A percentile compares a stretch with the other conserved stretches of the same genome.
Conservation (phyloP, 2,329 filamentous ascomycete genomes). For the Drechslera avenae region DNA sequence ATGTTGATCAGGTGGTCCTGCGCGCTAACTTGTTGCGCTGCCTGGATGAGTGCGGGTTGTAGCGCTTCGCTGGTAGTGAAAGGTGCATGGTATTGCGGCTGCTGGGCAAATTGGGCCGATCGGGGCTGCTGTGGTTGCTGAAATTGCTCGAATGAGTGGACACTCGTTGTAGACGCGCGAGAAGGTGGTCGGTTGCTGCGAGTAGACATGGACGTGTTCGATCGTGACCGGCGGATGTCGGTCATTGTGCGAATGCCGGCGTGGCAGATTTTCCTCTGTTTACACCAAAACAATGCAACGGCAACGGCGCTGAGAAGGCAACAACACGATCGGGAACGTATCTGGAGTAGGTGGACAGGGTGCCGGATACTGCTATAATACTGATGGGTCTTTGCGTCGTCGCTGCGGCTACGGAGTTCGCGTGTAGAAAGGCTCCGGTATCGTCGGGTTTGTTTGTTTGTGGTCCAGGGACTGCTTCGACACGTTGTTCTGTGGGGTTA, state of each 20-base stretch:
- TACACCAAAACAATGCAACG: slow-evolving; percentile 43
- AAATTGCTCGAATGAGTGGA: slow-evolving; percentile 49
- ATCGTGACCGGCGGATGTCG: slow-evolving; percentile 51
- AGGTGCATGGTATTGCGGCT: slow-evolving; percentile 35
- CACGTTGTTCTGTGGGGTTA: slow-evolving; percentile 12
- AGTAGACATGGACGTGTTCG: slow-evolving; percentile 52
- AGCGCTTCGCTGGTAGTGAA: slow-evolving; percentile 38
- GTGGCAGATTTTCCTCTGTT: slow-evolving; percentile 32
- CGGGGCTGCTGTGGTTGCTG: slow-evolving; percentile 27
- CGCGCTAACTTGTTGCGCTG: slow-evolving; percentile 44
- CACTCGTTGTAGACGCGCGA: slow-evolving; percentile 56
- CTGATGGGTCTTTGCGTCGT: slow-evolving; percentile 2
- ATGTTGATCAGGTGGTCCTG: slow-evolving; percentile 40
- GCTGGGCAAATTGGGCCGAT: slow-evolving; percentile 21
- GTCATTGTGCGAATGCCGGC: slow-evolving; percentile 39
- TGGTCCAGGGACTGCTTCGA: slow-evolving; percentile 11
- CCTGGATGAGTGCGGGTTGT: slow-evolving; percentile 42
- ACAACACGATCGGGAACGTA: neutral
- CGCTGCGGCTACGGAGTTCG: slow-evolving; percentile 4
- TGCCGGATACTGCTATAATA: neutral
- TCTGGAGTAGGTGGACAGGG: neutral
- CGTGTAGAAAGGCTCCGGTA: slow-evolving; percentile 2
- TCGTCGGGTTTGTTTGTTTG: slow-evolving; percentile 26
- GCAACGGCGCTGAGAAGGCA: slow-evolving; percentile 17
- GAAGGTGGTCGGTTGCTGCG: slow-evolving; percentile 54